These are phyloP conservation scores for Candolleomyces efflorescens DNA, from an alignment of 768 basidiomycete species.

Conservation along the genomic window DNA sequence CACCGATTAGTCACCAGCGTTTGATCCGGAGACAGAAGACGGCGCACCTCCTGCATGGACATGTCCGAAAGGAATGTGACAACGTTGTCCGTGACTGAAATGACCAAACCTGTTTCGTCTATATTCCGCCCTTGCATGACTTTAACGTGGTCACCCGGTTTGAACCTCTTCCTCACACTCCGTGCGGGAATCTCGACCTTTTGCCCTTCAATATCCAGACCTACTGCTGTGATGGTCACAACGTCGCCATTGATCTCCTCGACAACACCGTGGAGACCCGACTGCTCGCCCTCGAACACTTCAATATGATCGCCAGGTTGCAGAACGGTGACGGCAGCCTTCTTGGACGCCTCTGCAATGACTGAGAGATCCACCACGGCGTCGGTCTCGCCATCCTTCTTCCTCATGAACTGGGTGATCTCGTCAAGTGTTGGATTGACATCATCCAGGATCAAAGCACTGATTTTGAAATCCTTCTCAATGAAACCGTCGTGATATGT, in stretches of 20 bases:
- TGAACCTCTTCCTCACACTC: constrained; percentile 92
- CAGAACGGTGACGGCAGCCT: constrained; percentile 88
- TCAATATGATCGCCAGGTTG: constrained; percentile 98
- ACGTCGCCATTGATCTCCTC: constrained; percentile 86
- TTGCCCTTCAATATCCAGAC: constrained; percentile 82
- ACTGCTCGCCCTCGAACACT: constrained; percentile 95
- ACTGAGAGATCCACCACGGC: constrained; percentile 80
- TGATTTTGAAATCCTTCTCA: constrained; percentile 91
- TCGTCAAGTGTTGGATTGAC: constrained; percentile 96
- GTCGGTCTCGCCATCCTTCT: constrained; percentile 68
- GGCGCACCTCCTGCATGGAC: constrained; percentile 85
- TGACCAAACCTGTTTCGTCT: constrained; percentile 94
- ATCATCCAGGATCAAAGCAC: constrained; percentile 74
- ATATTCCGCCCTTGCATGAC: constrained; percentile 94
- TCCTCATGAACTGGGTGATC: constrained; percentile 83
- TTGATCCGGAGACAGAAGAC: neutral
- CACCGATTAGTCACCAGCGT: constrained; percentile 6
- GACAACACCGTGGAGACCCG: constrained; percentile 89
- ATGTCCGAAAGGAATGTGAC: constrained; percentile 98
- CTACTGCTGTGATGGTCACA: constrained; percentile 76
- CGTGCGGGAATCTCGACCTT: constrained; percentile 82
- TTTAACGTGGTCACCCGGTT: constrained; percentile 97
- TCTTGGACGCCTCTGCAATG: constrained; percentile 89
- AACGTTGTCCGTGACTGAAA: constrained; percentile 84
- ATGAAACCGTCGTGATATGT: constrained; percentile 94